Evolutionary conservation across 176 grass and related monocot species (phyloP), one percentile per base, ranked within the genome.

Genomic region (Dendrocalamus sinicus): DNA sequence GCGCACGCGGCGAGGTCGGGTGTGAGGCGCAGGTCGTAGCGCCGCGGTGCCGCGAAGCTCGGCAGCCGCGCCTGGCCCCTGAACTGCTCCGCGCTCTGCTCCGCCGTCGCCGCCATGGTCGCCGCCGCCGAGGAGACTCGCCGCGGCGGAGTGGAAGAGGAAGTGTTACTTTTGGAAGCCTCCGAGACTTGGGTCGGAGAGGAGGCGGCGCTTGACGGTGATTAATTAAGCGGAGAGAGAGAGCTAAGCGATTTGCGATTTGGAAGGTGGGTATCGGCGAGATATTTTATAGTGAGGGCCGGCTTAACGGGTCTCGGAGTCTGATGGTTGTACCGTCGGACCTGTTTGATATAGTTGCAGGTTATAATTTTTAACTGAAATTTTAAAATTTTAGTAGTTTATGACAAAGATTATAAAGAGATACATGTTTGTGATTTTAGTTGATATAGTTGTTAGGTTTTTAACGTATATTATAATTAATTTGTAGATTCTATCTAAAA

Each of bases 11-110:
- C 87, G 86, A 98, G 96, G 74, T 98, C 93, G 16, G 93, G 91
- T 26, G 80, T 76, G 30, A 98, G 91, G 48, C 75, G 78, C 86
- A 98, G 91, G 84, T 98, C 91, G 88, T 98, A 98, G 6, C 87
- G 90, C 86, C 85, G 89, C 43, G 95, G 93, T 26, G 89, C 23
- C 53, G 89, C 91, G 91, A 94, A 98, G 51, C 37, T 41, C 7
- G 96, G 96, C 10, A 98, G 93, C 51, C 93, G 82, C 68, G 93
- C 24, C 84, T 91, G 84, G 81, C 85, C 74, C 78, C 72, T 90
- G 85, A 98, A 98, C 54, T 86, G 90, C 61, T 95, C 93, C 52
- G 86, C 88, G 77, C 73, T 92, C 80, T 95, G 95, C 72, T 85
- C 48, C 48, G 48, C 13, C 52, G 83, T 32, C 72, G 78, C 67